These are phyloP conservation scores for Galeopsis tetrahit DNA, from an alignment of 257 asterid species.

Conservation along the genomic window DNA sequence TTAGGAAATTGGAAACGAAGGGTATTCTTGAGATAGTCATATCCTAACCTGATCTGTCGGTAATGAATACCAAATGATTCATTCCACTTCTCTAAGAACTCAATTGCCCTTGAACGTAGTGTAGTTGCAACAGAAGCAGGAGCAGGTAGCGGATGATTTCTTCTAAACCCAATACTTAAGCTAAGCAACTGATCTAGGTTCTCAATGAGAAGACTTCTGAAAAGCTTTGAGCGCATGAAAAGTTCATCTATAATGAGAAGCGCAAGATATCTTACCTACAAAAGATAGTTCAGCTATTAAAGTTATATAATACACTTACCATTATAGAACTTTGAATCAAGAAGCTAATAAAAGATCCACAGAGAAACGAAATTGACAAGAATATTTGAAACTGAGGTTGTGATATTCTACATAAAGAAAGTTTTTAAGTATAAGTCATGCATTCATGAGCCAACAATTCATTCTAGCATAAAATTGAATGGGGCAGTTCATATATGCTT, in stretches of 20 bases:
- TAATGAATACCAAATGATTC: conserved; percentile 81
- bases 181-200: conserved; percentile 79
- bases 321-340: conserved; percentile 9
- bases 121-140: conserved; percentile 79
- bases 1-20: conserved; percentile 81
- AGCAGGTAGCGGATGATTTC: conserved; percentile 77
- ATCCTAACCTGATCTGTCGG: conserved; percentile 86
- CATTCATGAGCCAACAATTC: not conserved
- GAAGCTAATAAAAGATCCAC: not conserved
- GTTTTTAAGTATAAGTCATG: not conserved
- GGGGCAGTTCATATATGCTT: not conserved
- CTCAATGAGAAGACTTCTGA: conserved; percentile 73
- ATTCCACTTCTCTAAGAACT: conserved; percentile 90
- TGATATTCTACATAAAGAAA: not conserved
- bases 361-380: not conserved
- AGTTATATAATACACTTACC: conserved; percentile 4
- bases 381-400: conserved; percentile 8
- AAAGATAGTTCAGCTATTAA: conserved; percentile 22
- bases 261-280: conserved; percentile 85
- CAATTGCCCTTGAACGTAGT: conserved; percentile 80
- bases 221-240: conserved; percentile 92
- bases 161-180: conserved; percentile 78
- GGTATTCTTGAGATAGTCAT: conserved; percentile 86
- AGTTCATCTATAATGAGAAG: conserved; percentile 88
- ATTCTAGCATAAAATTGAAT: not conserved